Evolutionary conservation across 192 early-diverging fungal genomes (phyloP).

Genomic region (Cetraspora pellucida): DNA sequence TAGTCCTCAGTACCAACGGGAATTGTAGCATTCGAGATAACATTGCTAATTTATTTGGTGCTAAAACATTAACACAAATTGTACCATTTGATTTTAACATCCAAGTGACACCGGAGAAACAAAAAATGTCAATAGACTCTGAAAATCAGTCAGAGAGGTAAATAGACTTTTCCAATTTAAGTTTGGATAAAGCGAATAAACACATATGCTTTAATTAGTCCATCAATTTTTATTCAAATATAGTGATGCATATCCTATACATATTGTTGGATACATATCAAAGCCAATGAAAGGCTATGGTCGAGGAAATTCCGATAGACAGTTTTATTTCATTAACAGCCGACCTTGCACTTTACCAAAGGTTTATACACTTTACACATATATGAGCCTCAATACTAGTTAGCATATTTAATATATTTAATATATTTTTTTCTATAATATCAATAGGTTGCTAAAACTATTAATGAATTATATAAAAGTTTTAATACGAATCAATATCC

Average conservation of each 20-base stretch:
- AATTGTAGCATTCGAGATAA: conserved; percentile 65
- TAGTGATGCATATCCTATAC: conserved; percentile 31
- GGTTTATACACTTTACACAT: conserved; percentile 40
- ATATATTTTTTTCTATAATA: background rate
- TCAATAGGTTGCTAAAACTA: conserved; percentile 59
- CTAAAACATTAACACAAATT: conserved; percentile 51
- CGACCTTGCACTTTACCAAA: conserved; percentile 86
- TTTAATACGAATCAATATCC: conserved; percentile 79
- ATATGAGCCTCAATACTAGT: background rate
- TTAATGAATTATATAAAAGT: conserved; percentile 82
- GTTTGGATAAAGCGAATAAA: background rate
- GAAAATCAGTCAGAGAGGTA: background rate
- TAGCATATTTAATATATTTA: conserved; percentile 5
- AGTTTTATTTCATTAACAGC: conserved; percentile 88
- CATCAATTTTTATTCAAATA: background rate
- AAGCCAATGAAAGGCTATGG: conserved; percentile 70
- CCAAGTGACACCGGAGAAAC: conserved; percentile 29
- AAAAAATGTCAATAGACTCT: background rate
- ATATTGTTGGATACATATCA: conserved; percentile 56
- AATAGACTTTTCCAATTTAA: background rate
- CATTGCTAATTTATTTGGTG: conserved; percentile 78
- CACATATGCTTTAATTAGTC: conserved; percentile 16
- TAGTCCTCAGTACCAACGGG: conserved; percentile 60
- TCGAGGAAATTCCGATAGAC: conserved; percentile 75
- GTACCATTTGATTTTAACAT: conserved; percentile 54